Base-by-base conservation (phyloP, 1,139 yeast genomes). In the Hyphopichia wangnamkhiaoensis region DNA sequence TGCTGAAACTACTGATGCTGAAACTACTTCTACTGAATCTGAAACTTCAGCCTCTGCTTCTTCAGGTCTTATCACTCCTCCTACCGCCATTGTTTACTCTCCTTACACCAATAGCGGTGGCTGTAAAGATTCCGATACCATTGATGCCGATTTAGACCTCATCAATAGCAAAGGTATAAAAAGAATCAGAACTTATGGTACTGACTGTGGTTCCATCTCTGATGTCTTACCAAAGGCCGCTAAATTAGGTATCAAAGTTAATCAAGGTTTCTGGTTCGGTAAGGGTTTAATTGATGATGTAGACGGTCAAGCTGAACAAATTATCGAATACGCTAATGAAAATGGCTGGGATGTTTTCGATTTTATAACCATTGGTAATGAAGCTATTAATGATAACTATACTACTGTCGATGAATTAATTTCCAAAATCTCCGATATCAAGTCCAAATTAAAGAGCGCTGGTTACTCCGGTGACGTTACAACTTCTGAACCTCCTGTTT, bases 401-500 rank as follows among this genome's bases (percentile, higher is more conserved):
- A 69, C 77, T 50, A 57, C 84, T 6, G 88, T 77, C 13, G 53
- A 63, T 20, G 83, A 83, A 14, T 74, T 90, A 47, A 68, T 82
- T 25, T 42, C 62, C 38, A 88, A 88, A 62, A 83, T 89, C 43
- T 47, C 77, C 2, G 63, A 79, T 7, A 94, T 87, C 38, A 84
- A 81, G 58, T 36, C 70, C 10, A 64, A 65, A 47, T 74, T 90
- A 43, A 58, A 67, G 41, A 61, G 58, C 38, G 91, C 88, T 19
- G 97, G 97, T 17, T 90, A 82, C 65, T 59, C 68, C n/a, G 96
- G 96, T 36, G 56, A 68, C 41, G 72, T 90, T 32, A 82, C 94
- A 23, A 89, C 95, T 20, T 80, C 95, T 37, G 97, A 90, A 60
- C 95, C 96, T 38, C 95, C 96, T 15, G 84, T 77, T n/a, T 63